Conservation (phyloP, 2,329 filamentous ascomycete species). For the Epichloe hybrida region DNA sequence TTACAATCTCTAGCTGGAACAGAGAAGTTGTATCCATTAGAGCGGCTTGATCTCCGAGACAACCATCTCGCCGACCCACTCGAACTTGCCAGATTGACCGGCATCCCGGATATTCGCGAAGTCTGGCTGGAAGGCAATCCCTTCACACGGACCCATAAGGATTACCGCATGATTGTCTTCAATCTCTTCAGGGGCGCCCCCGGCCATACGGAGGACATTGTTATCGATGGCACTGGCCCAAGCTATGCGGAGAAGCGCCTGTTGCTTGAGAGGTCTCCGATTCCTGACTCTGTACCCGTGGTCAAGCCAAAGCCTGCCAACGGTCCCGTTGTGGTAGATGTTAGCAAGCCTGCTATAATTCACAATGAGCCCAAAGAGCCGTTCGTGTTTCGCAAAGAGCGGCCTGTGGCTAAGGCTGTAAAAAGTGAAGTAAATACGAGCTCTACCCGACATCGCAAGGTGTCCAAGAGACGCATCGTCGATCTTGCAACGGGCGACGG, state of each 20-base stretch:
- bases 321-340: slow-evolving; percentile 46
- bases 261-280: slow-evolving; percentile 66
- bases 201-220: slow-evolving; percentile 79
- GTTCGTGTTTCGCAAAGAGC: slow-evolving; percentile 44
- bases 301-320: slow-evolving; percentile 56
- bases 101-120: slow-evolving; percentile 81
- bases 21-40: slow-evolving; percentile 75
- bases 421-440: slow-evolving; percentile 45
- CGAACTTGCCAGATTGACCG: slow-evolving; percentile 78
- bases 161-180: slow-evolving; percentile 84
- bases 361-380: slow-evolving; percentile 37
- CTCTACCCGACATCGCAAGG: slow-evolving; percentile 46
- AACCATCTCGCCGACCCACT: slow-evolving; percentile 84
- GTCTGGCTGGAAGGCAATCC: slow-evolving; percentile 89
- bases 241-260: slow-evolving; percentile 76
- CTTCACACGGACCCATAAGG: slow-evolving; percentile 73
- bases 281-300: slow-evolving; percentile 63
- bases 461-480: slow-evolving; percentile 49
- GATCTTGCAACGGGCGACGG: slow-evolving; percentile 45
- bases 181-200: slow-evolving; percentile 86
- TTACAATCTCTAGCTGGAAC: slow-evolving; percentile 78
- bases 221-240: slow-evolving; percentile 74
- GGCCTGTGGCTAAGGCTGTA: slow-evolving; percentile 36
- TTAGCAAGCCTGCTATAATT: slow-evolving; percentile 53
- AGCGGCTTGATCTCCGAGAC: slow-evolving; percentile 81